phyloP scores from a whole-genome alignment of 2,329 filamentous ascomycete genomes.

The Kalmusia sp. region DNA sequence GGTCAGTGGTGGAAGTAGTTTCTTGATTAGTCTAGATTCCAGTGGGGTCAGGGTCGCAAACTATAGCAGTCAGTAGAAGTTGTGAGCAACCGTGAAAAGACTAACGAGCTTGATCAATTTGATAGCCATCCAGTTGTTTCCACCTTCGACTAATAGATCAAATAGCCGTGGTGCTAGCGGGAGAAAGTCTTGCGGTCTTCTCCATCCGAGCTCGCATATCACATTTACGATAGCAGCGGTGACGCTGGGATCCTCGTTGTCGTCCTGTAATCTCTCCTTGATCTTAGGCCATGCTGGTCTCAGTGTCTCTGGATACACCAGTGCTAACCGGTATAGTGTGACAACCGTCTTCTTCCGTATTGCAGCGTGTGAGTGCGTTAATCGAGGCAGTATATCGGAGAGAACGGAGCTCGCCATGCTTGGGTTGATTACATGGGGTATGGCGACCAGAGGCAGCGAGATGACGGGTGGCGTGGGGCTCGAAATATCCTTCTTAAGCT shows the following conservation, averaged over 20 bases:
- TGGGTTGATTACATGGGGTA: slow-evolving; percentile 94
- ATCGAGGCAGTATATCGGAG: slow-evolving; percentile 81
- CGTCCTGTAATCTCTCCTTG: slow-evolving; percentile 90
- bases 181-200: slow-evolving; percentile 90
- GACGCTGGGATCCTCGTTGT: slow-evolving; percentile 87
- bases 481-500: slow-evolving; percentile 92
- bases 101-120: slow-evolving; percentile 94
- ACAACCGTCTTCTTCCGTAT: slow-evolving; percentile 97
- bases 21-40: slow-evolving; percentile 89
- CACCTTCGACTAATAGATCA: slow-evolving; percentile 86
- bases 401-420: slow-evolving; percentile 90
- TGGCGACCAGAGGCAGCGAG: slow-evolving; percentile 82
- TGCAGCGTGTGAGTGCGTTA: slow-evolving; percentile 83
- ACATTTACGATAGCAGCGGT: slow-evolving; percentile 97
- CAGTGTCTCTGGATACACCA: slow-evolving; percentile 96
- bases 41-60: slow-evolving; percentile 94
- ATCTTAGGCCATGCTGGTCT: slow-evolving; percentile 96
- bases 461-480: slow-evolving; percentile 77
- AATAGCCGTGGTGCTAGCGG: slow-evolving; percentile 91
- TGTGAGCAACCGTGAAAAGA: slow-evolving; percentile 14
- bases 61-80: slow-evolving; percentile 51
- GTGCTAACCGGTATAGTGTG: slow-evolving; percentile 87
- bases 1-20: slow-evolving; percentile 87
- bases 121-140: slow-evolving; percentile 99
- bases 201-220: slow-evolving; percentile 93